phyloP scores from a whole-genome alignment of 805 yeast genomes.

The Sungouiella blattae region DNA sequence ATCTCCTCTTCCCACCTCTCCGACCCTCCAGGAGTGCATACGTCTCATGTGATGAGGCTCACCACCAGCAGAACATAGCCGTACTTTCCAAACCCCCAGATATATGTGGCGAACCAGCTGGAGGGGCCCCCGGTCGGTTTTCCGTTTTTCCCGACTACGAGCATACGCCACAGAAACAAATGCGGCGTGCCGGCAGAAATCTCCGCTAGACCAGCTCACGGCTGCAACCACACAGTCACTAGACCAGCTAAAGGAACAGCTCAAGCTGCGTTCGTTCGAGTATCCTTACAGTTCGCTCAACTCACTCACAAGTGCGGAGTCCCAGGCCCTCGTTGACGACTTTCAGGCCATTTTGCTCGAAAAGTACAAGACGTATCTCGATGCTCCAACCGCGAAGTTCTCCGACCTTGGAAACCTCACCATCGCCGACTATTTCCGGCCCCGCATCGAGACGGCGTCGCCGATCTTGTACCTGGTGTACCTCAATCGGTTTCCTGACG shows the following conservation, averaged over 20 bases:
- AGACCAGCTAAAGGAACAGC: background rate
- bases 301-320: background rate
- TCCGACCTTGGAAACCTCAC: background rate
- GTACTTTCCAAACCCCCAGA: too few relatives aligned
- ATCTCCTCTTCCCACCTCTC: too few relatives aligned
- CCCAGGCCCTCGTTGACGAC: background rate
- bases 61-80: too few relatives aligned
- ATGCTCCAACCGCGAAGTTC: background rate
- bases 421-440: conserved; percentile 7
- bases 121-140: too few relatives aligned
- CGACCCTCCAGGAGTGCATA: too few relatives aligned
- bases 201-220: background rate
- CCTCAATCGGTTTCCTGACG: conserved; percentile 4
- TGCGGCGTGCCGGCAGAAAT: background rate
- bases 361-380: background rate
- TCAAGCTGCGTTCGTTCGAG: background rate
- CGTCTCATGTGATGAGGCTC: too few relatives aligned
- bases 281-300: background rate
- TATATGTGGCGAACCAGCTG: too few relatives aligned
- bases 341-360: background rate
- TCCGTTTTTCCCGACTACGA: too few relatives aligned
- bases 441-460: conserved; percentile 2
- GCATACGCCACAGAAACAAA: too few relatives aligned
- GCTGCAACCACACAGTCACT: background rate
- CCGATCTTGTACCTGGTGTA: conserved; percentile 7